Evolutionary conservation across 441 rosid genomes (phyloP).

Genomic region (Populus hybrid): DNA sequence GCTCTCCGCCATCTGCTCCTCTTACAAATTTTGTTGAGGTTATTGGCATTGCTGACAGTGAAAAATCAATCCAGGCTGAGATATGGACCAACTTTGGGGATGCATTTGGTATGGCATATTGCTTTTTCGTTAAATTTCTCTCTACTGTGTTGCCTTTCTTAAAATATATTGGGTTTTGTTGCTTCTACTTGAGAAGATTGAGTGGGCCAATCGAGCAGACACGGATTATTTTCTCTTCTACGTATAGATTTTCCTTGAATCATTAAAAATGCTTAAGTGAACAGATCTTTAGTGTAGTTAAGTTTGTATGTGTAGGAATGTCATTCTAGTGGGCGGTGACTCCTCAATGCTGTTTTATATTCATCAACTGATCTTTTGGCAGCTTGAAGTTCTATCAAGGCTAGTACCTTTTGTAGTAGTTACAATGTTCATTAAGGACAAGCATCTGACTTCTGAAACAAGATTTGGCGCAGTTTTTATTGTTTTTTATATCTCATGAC

Average conservation of each 20-base stretch:
- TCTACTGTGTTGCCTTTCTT: background rate
- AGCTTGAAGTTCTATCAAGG: background rate
- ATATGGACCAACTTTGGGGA: conserved; percentile 76
- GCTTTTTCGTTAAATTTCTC: background rate
- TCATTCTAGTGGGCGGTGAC: background rate
- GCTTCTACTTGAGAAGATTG: background rate
- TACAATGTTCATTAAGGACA: background rate
- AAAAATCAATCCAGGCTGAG: conserved; percentile 62
- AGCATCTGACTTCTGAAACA: background rate
- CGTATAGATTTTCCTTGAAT: background rate
- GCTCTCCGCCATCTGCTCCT: conserved; percentile 46
- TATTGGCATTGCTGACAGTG: conserved; percentile 82
- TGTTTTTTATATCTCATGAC: background rate
- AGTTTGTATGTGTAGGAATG: background rate
- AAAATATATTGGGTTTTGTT: background rate
- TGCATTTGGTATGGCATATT: conserved; percentile 49
- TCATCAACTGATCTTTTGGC: background rate
- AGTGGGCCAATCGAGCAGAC: background rate
- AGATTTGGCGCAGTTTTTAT: background rate
- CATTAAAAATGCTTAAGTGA: background rate
- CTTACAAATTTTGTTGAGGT: conserved; percentile 70
- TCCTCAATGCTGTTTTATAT: too few relatives aligned
- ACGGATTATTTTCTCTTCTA: background rate
- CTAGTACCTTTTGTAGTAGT: too few relatives aligned
- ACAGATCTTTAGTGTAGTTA: background rate